These are phyloP conservation scores for Hypoxylon sp. DNA, from an alignment of 2,329 filamentous ascomycete species.

Conservation along the genomic window DNA sequence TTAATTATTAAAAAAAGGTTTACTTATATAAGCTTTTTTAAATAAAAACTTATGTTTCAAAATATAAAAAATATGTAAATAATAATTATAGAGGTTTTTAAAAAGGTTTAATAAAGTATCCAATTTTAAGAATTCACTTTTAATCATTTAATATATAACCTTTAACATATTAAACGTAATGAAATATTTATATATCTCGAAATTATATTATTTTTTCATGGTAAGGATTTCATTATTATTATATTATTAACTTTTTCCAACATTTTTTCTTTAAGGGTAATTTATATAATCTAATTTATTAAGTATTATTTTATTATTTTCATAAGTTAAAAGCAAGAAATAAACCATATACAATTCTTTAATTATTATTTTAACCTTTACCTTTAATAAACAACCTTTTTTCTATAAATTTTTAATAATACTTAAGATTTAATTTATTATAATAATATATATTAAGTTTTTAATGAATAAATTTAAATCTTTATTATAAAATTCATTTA, in stretches of 20 bases:
- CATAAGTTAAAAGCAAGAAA: not conserved
- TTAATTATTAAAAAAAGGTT: not conserved
- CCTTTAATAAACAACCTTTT: not conserved
- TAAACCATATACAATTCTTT: not conserved
- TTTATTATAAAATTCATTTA: no score
- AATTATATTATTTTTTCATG: not conserved
- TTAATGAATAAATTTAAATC: no score
- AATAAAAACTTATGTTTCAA: not conserved
- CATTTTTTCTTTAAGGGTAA: not conserved
- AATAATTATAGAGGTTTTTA: not conserved
- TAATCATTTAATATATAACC: not conserved
- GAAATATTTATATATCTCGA: not conserved
- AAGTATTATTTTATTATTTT: not conserved
- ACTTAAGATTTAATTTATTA: not conserved
- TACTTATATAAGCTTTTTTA: not conserved
- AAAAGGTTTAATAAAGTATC: no score
- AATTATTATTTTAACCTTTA: not conserved
- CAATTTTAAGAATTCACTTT: not conserved
- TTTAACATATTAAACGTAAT: not conserved
- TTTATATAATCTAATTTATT: not conserved
- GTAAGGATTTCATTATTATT: not conserved
- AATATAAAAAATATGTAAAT: not conserved
- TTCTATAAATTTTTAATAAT: not conserved
- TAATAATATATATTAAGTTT: not conserved
- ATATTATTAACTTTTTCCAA: not conserved